Conservation (phyloP, 2,329 filamentous ascomycete species). For the Talaromyces verruculosus region DNA sequence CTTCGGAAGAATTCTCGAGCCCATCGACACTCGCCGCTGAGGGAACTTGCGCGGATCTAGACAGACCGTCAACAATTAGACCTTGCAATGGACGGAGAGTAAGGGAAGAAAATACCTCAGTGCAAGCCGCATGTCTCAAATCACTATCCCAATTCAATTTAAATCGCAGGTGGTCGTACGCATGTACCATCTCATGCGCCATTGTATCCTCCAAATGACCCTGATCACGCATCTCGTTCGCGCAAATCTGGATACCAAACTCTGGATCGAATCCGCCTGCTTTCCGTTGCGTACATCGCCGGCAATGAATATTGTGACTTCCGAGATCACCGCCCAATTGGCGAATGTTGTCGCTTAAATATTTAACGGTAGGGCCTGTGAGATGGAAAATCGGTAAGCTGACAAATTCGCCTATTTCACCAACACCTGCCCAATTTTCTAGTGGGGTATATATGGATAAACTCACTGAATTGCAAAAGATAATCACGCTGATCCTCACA, state of each 20-base stretch:
- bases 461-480: constrained; percentile 70
- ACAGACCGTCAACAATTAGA: not conserved
- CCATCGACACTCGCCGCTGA: constrained; percentile 93
- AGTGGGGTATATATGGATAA: not conserved
- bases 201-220: constrained; percentile 90
- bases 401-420: constrained; percentile 5
- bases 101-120: constrained; percentile 63
- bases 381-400: constrained; percentile 6
- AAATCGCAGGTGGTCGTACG: constrained; percentile 88
- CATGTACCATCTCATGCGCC: constrained; percentile 97
- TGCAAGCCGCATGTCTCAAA: constrained; percentile 86
- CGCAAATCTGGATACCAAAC: constrained; percentile 87
- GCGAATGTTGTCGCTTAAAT: constrained; percentile 77
- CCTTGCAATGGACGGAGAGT: not conserved
- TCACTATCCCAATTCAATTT: constrained; percentile 82
- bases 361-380: constrained; percentile 73
- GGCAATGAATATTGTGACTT: constrained; percentile 73
- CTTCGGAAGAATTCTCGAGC: constrained; percentile 79
- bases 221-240: constrained; percentile 79
- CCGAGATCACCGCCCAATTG: constrained; percentile 76
- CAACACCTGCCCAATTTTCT: too few species aligned
- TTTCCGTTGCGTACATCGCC: constrained; percentile 70
- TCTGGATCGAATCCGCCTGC: constrained; percentile 82
- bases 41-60: constrained; percentile 85
- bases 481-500: constrained; percentile 83